These are phyloP conservation scores for Ormosia semicastrata DNA, from an alignment of 306 rosid species.

Conservation along the genomic window DNA sequence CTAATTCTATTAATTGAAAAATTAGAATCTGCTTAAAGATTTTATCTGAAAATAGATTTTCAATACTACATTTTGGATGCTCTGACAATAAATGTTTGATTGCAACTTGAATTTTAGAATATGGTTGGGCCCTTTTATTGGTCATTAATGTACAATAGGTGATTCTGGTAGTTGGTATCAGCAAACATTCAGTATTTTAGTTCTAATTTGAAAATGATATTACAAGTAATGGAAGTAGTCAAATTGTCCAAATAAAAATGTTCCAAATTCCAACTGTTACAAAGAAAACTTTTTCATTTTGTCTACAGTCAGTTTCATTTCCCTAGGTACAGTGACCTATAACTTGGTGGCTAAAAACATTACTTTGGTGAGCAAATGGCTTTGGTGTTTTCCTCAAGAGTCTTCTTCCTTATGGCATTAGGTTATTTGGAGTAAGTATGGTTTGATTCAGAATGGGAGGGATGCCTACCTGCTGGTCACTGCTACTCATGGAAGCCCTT, in stretches of 20 bases:
- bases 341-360: no score
- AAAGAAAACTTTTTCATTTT: neutral
- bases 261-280: neutral
- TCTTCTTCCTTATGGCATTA: no score
- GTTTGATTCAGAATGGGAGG: no score
- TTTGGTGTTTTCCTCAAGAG: no score
- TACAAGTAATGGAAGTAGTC: neutral
- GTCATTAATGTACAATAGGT: slow-evolving; percentile 14
- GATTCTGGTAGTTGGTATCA: neutral
- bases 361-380: no score
- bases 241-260: neutral
- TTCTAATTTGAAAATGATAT: neutral
- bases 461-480: no score
- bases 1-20: no score
- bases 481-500: no score
- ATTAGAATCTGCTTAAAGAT: no score
- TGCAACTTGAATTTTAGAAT: neutral
- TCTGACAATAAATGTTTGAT: neutral
- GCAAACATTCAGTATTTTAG: neutral
- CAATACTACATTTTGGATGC: neutral
- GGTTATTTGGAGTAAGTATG: no score
- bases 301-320: neutral
- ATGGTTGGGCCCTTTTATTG: neutral
- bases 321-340: neutral
- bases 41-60: no score